Evolutionary conservation across 129 eudicot genomes (phyloP), one percentile per base, ranked within the genome.

Genomic region (Centaurea solstitialis): DNA sequence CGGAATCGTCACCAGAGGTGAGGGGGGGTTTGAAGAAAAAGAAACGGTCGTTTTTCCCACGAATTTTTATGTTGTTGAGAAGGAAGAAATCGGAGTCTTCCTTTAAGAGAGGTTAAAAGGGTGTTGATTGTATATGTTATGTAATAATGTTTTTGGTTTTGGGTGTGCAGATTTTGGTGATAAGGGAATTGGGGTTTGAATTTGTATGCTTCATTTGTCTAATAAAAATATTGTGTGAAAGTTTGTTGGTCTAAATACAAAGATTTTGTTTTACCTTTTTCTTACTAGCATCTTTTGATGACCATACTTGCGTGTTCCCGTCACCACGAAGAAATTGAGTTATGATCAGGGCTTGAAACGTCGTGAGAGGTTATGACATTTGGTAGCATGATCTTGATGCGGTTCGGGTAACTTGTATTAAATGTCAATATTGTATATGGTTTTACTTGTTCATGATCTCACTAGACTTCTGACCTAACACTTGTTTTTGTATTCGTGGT

Each of bases 11-110:
- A 10, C 92, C 91, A 0, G 94, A 88, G 41, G 83, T 76, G 41
- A 87, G 80, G 71, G 18, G 10, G 17, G 59, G 76, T 22, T 85
- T 75, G 86, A 86, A 81, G 87, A 94, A 94, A 68, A 94, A 94
- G 87, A 94, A 87, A 86, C 86, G 68, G 78, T 87, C 90, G 24
- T 50, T 88, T 79, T 85, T 94, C 82, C 98, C 98, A 0, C 85
- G 91, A 68, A 81, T 94, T 62, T 88, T 94, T 45, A 92, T 87
- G 95, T 79, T 90, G 76, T 78, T 92, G 85, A 82, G 84, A 73
- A 88, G 79, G 81, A 91, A 79, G 96, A 93, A 93, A 77, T 68
- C 87, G 1, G 87, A 79, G 65, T 35, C 84, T 57, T 41, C 84
- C 20, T 66, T 79, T 33, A 88, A 81, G 79, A 75, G 87, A 26